phyloP scores from a whole-genome alignment of 2,329 filamentous ascomycete genomes.

The Penicillium glabrum region DNA sequence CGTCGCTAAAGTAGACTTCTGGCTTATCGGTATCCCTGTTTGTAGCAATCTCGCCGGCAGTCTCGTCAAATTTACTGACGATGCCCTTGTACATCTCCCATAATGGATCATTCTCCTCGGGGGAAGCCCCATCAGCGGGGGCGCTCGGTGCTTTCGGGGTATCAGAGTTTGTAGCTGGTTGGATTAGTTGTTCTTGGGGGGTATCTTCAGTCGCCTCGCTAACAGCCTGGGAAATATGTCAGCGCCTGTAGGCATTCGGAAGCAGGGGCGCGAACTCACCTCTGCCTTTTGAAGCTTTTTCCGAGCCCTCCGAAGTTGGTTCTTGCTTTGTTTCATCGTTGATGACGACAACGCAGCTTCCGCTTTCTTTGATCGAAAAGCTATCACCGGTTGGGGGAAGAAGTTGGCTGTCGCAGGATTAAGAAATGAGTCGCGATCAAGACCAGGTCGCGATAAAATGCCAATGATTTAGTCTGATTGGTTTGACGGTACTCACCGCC shows the following conservation, averaged over 20 bases:
- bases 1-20: constrained; percentile 78
- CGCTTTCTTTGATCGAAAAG: not conserved
- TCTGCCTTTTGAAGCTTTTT: constrained; percentile 88
- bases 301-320: constrained; percentile 87
- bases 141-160: constrained; percentile 39
- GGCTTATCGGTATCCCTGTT: constrained; percentile 74
- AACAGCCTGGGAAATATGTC: constrained; percentile 17
- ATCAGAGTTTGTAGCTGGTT: constrained; percentile 10
- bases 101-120: constrained; percentile 70
- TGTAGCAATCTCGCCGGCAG: constrained; percentile 61
- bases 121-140: constrained; percentile 47
- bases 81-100: constrained; percentile 83
- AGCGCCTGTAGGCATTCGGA: not conserved
- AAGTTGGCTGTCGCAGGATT: not conserved
- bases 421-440: not conserved
- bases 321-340: constrained; percentile 76
- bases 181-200: constrained; percentile 5
- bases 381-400: not conserved
- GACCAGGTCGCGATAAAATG: not conserved
- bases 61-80: constrained; percentile 73
- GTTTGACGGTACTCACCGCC: not conserved
- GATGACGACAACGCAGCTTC: not conserved
- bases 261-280: constrained; percentile 35
- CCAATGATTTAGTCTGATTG: not conserved
- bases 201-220: constrained; percentile 2